Conservation (phyloP, 257 asterid species). For the Nicotiana obtusifolia region DNA sequence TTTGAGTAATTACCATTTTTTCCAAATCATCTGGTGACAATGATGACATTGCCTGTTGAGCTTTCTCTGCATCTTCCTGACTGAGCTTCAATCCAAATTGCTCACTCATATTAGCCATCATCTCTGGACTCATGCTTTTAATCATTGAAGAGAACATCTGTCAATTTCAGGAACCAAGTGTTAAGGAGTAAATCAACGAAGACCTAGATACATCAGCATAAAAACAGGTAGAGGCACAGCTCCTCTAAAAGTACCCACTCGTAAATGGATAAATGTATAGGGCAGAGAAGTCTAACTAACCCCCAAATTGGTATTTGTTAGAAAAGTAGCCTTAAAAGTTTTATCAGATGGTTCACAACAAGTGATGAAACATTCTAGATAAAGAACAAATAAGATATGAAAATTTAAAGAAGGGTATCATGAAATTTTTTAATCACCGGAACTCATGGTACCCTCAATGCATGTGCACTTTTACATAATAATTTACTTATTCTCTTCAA, state of each 20-base stretch:
- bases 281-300: background rate
- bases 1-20: constrained; percentile 51
- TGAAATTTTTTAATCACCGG: background rate
- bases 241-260: background rate
- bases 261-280: background rate
- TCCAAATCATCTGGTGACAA: constrained; percentile 91
- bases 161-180: constrained; percentile 15
- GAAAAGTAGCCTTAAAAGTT: background rate
- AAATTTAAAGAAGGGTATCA: background rate
- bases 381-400: background rate
- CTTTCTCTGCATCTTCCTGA: constrained; percentile 95
- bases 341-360: background rate
- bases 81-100: constrained; percentile 89
- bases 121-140: constrained; percentile 83
- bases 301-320: background rate
- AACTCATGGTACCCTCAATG: background rate
- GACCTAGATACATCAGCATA: background rate
- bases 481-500: background rate
- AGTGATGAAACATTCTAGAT: background rate
- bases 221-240: background rate
- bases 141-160: constrained; percentile 96
- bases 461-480: background rate
- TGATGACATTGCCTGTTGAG: constrained; percentile 97
- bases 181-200: constrained; percentile 6
- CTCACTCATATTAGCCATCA: constrained; percentile 93